Evolutionary conservation across 2,329 filamentous ascomycete genomes (phyloP), one percentile per base, ranked within the genome.

Genomic region (Xenoacremonium recifei): DNA sequence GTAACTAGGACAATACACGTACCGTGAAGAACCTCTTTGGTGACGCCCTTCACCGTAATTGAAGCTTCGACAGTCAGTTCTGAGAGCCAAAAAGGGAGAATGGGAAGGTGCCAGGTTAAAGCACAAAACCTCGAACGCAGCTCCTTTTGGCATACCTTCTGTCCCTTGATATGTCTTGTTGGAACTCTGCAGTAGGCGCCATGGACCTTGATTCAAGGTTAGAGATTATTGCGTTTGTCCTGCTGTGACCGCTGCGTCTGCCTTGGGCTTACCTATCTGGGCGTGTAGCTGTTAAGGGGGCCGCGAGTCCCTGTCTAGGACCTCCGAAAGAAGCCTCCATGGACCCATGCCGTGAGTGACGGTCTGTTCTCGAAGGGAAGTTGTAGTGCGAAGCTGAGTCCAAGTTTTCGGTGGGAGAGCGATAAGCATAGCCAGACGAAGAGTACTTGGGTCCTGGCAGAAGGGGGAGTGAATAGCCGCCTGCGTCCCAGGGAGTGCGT

Each of bases 401-500:
- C 6, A 42, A 40, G 15, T 44, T 35, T 12, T 63, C 55, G 42
- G 48, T 55, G 17, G 51, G 44, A 19, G 61, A 57, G 30, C 52
- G 44, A 20, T 48, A 39, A 3, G 54, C 47, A 21, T 51, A 51
- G 6, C 51, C 38, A 30, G 42, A 45, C 25, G 52, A 56, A 15
- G 48, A 52, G 29, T 57, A 48, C 46, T 68, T 71, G 16, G 61
- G 60, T 35, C 72, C 67, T 39, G 67, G 47, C 11, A 66, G 62
- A 32, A 69, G 57, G 4, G 72, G 69, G 17, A 77, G 61, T 18
- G 70, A 71, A 47, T 73, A 77, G 31, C 73, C 73, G 23, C 67
- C 69, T 15, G 69, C 74, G 45, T 75, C 70, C 76, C 75, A 79
- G 39, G 74, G 74, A 29, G 64, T 75, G 41, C 73, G 69, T 21